A percentile compares a stretch with the other conserved stretches of the same genome.
Evolutionary conservation across 176 grass and related monocot species (phyloP).

Genomic region (Paspalum notatum): DNA sequence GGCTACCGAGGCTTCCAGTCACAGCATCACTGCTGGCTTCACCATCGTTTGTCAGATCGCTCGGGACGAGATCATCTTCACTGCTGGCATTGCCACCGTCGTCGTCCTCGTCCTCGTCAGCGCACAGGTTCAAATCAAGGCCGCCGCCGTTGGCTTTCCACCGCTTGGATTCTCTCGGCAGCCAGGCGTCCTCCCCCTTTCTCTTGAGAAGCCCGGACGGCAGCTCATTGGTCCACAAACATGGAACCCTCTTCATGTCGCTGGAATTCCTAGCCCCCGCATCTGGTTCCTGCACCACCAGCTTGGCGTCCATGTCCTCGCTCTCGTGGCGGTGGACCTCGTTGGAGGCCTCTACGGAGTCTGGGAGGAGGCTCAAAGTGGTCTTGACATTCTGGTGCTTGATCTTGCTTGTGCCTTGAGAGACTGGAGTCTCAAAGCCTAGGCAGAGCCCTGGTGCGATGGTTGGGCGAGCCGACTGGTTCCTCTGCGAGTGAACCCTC

Average conservation of each 20-base stretch:
- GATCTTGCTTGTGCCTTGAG: background rate
- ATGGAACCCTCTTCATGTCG: conserved; percentile 15
- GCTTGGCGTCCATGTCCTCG: conserved; percentile 22
- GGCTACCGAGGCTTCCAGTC: conserved; percentile 9
- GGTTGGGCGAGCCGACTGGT: background rate
- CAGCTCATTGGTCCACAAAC: conserved; percentile 25
- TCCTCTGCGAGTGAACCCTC: conserved; percentile 47
- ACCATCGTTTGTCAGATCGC: conserved; percentile 59
- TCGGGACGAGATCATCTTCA: conserved; percentile 45
- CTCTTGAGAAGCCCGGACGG: conserved; percentile 48
- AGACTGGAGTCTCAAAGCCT: background rate
- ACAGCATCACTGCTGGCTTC: background rate
- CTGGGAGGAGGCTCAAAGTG: conserved; percentile 47
- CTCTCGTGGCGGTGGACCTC: background rate
- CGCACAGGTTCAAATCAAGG: conserved; percentile 63
- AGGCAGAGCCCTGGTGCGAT: conserved; percentile 7
- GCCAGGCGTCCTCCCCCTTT: background rate
- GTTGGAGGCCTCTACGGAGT: conserved; percentile 23
- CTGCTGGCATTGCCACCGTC: conserved; percentile 9
- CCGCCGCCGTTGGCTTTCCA: conserved; percentile 1
- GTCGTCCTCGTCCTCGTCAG: background rate
- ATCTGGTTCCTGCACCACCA: background rate
- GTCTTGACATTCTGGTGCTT: background rate
- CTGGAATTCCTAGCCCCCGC: background rate
- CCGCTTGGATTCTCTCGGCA: conserved; percentile 28